Conservation (phyloP, 2,329 filamentous ascomycete species). For the Thelonectria blattea region DNA sequence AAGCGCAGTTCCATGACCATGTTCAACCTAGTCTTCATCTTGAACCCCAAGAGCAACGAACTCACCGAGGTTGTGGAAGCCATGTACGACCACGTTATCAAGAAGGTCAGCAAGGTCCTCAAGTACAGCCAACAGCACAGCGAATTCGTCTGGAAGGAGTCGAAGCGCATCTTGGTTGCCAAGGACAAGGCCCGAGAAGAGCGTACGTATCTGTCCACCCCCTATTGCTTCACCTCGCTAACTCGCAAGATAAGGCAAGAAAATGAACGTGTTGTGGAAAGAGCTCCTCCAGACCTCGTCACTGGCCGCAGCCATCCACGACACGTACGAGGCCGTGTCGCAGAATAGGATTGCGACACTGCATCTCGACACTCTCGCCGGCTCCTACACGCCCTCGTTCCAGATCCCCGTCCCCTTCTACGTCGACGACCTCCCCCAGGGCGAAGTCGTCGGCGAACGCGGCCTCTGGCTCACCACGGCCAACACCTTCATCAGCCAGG, state of each 20-base stretch:
- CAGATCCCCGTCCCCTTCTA: constrained; percentile 72
- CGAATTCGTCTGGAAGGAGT: constrained; percentile 91
- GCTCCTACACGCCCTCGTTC: constrained; percentile 65
- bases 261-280: constrained; percentile 71
- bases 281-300: constrained; percentile 76
- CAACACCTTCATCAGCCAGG: constrained; percentile 74
- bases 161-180: constrained; percentile 78
- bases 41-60: constrained; percentile 80
- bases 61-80: constrained; percentile 76
- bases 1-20: constrained; percentile 83
- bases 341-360: constrained; percentile 86
- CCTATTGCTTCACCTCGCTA: constrained; percentile 7
- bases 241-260: constrained; percentile 52
- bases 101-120: constrained; percentile 89
- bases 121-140: constrained; percentile 91
- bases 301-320: constrained; percentile 80
- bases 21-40: constrained; percentile 96
- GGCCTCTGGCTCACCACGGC: constrained; percentile 89
- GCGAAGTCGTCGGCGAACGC: constrained; percentile 71
- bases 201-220: constrained; percentile 47
- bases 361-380: constrained; percentile 69
- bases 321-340: constrained; percentile 81
- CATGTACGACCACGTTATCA: constrained; percentile 85
- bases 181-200: constrained; percentile 83
- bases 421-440: constrained; percentile 73